Conservation (phyloP, 2,329 filamentous ascomycete genomes). For the Reticulascus tulasneorum region DNA sequence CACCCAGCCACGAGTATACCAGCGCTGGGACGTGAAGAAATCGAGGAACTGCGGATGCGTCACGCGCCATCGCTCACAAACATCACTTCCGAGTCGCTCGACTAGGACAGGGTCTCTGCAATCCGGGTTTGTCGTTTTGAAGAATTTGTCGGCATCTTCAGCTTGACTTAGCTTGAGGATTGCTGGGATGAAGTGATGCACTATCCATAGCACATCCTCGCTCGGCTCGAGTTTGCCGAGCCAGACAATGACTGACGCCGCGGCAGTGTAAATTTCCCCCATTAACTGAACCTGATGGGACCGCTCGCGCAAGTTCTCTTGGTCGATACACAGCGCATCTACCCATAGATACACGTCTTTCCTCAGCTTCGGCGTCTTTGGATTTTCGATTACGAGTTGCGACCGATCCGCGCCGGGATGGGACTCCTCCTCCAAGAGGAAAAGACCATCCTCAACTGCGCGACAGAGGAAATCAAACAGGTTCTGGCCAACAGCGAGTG, state of each 20-base stretch:
- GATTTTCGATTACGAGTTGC: not conserved
- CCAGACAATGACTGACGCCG: slow-evolving; percentile 4
- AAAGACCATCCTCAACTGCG: no score
- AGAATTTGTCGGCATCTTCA: not conserved
- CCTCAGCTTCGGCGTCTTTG: no score
- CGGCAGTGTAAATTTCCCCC: slow-evolving; percentile 15
- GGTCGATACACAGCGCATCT: slow-evolving; percentile 18
- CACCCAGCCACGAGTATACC: slow-evolving; percentile 18
- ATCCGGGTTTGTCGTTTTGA: slow-evolving; percentile 1
- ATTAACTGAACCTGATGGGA: slow-evolving; percentile 16
- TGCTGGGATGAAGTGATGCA: not conserved
- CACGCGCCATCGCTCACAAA: slow-evolving; percentile 2
- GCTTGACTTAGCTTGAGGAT: slow-evolving; percentile 3
- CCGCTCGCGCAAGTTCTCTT: slow-evolving; percentile 11
- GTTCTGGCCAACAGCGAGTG: not conserved
- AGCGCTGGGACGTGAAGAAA: slow-evolving; percentile 13
- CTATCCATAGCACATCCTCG: slow-evolving; percentile 13
- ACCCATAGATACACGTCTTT: slow-evolving; percentile 10
- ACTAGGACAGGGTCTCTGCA: not conserved
- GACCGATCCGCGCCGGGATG: no score
- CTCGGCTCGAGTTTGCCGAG: slow-evolving; percentile 5
- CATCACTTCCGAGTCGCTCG: not conserved
- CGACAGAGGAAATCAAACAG: no score
- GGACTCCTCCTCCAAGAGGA: no score
- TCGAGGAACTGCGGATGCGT: slow-evolving; percentile 3